These are phyloP conservation scores for Botrytis fabae DNA, from an alignment of 2,329 filamentous ascomycete genomes.

Conservation along the genomic window DNA sequence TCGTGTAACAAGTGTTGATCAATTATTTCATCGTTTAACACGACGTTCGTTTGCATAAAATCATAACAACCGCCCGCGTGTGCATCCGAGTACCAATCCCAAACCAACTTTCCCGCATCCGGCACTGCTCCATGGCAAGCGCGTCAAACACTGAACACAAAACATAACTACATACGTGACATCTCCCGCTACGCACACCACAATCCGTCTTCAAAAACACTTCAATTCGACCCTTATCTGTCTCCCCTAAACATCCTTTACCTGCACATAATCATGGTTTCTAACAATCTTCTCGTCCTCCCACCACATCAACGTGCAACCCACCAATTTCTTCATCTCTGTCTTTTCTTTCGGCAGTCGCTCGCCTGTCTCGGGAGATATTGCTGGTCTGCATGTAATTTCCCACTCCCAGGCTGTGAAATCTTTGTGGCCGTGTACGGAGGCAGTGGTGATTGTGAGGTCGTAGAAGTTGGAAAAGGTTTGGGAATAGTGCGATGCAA, in stretches of 20 bases:
- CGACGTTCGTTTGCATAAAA: background rate
- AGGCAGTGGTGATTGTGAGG: background rate
- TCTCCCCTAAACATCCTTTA: background rate
- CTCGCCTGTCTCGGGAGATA: background rate
- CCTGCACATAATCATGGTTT: slow-evolving; percentile 20
- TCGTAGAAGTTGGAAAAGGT: slow-evolving; percentile 12
- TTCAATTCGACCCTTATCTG: too few relatives aligned
- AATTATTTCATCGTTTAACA: background rate
- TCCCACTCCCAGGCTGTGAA: slow-evolving; percentile 15
- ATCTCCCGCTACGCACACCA: background rate
- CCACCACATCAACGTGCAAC: slow-evolving; percentile 17
- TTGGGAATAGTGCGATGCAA: background rate
- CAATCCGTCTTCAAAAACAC: background rate
- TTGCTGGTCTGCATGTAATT: background rate
- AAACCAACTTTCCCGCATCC: background rate
- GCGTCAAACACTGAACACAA: background rate
- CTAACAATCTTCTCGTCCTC: background rate
- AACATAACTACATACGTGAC: background rate
- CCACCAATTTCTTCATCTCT: background rate
- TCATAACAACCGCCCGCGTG: background rate
- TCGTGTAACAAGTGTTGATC: background rate
- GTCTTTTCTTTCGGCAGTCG: background rate
- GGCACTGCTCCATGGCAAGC: background rate
- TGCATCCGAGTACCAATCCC: background rate
- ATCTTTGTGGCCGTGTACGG: slow-evolving; percentile 15